Conservation (phyloP, 192 early-diverging fungal genomes). For the Dissophora globulifera region DNA sequence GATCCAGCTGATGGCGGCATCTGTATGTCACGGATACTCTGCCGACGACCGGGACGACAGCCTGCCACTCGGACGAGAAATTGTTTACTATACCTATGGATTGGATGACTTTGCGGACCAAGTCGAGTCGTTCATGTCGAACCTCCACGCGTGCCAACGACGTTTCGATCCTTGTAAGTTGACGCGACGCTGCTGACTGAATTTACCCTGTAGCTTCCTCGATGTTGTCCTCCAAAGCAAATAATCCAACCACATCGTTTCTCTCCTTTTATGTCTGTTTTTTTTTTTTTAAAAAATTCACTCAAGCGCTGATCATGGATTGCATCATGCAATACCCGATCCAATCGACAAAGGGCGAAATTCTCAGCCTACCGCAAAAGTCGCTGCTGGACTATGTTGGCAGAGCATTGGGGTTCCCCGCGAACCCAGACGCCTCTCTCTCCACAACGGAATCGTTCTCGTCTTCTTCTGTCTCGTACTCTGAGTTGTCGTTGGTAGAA, state of each 20-base stretch:
- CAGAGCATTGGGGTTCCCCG: conserved; percentile 14
- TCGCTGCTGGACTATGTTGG: conserved; percentile 29
- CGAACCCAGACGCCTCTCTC: not conserved
- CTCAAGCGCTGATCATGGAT: conserved; percentile 18
- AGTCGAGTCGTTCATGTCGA: conserved; percentile 16
- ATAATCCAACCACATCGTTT: no score
- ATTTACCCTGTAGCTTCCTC: no score
- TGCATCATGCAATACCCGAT: conserved; percentile 27
- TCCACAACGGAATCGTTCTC: not conserved
- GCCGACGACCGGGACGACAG: not conserved
- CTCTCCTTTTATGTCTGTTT: not conserved
- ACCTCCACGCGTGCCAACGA: conserved; percentile 3
- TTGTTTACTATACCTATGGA: conserved; percentile 42
- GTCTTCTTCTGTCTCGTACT: not conserved
- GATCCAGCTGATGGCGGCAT: conserved; percentile 46
- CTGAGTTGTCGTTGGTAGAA: no score
- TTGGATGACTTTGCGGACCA: conserved; percentile 22
- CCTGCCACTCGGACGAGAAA: conserved; percentile 11
- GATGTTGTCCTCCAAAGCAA: no score
- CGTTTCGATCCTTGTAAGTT: conserved; percentile 28
- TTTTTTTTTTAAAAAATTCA: not conserved
- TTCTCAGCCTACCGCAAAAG: conserved; percentile 11
- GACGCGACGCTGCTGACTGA: no score
- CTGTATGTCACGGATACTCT: conserved; percentile 32
- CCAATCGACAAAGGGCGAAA: conserved; percentile 7